Percentiles rank a stretch among this genome's conserved stretches.
phyloP scores from a whole-genome alignment of 148 eudicot genomes.

The Tetragonia tetragonoides region DNA sequence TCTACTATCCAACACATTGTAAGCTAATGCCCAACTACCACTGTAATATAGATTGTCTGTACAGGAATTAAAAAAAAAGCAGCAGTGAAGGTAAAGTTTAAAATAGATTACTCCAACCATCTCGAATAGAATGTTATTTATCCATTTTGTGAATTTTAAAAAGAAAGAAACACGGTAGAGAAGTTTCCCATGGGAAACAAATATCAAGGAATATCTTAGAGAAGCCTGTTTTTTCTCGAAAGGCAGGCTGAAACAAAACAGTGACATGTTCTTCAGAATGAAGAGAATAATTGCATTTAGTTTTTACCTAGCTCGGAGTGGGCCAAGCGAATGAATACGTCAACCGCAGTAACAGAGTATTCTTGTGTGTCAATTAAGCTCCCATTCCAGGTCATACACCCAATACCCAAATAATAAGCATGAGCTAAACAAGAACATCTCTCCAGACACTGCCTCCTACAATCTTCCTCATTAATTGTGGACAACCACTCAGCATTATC shows the following conservation, averaged over 20 bases:
- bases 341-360: slow-evolving; percentile 18
- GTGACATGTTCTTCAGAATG: not conserved
- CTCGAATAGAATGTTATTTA: too few relatives aligned
- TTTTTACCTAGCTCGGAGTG: slow-evolving; percentile 29
- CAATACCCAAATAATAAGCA: slow-evolving; percentile 26
- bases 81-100: too few relatives aligned
- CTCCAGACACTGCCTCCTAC: slow-evolving; percentile 27
- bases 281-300: not conserved
- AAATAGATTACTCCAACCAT: too few relatives aligned
- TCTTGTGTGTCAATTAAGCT: slow-evolving; percentile 33
- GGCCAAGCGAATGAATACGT: slow-evolving; percentile 35
- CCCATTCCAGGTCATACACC: slow-evolving; percentile 38
- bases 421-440: slow-evolving; percentile 36
- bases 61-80: too few relatives aligned
- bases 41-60: not conserved
- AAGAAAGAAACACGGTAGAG: too few relatives aligned
- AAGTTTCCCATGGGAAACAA: too few relatives aligned
- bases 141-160: too few relatives aligned
- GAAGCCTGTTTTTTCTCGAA: too few relatives aligned
- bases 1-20: not conserved
- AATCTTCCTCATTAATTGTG: slow-evolving; percentile 20
- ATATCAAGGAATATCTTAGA: too few relatives aligned
- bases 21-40: not conserved
- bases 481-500: slow-evolving; percentile 13
- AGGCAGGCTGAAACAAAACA: not conserved